These are phyloP conservation scores for Setaria italica DNA, from an alignment of 202 grass and related monocot genomes.

Conservation along the genomic window DNA sequence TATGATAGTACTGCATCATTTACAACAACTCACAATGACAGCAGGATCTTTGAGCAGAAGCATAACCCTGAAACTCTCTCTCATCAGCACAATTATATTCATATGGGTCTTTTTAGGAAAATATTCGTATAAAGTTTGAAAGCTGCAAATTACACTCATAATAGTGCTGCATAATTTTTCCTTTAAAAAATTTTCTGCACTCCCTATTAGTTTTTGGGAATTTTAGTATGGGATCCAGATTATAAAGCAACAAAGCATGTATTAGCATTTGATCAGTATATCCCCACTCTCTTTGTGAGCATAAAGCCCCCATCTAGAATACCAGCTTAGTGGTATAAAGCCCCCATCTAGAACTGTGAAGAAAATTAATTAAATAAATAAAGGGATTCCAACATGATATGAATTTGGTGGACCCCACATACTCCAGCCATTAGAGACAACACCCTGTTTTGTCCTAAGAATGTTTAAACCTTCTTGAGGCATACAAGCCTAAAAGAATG, in stretches of 20 bases:
- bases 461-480: conserved; percentile 73
- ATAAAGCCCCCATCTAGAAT: conserved; percentile 44
- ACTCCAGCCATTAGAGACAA: conserved; percentile 57
- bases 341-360: conserved; percentile 38
- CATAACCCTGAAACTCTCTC: neutral
- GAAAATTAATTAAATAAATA: conserved; percentile 24
- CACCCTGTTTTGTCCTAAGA: conserved; percentile 62
- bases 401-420: conserved; percentile 37
- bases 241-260: conserved; percentile 18
- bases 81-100: neutral
- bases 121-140: too few species aligned
- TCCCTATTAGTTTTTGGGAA: neutral
- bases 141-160: neutral
- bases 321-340: conserved; percentile 41
- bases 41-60: conserved; percentile 18
- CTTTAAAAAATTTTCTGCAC: neutral
- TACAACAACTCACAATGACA: conserved; percentile 16
- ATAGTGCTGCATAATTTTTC: neutral
- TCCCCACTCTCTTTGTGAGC: conserved; percentile 25
- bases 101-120: neutral
- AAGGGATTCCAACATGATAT: conserved; percentile 11
- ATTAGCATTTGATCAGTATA: neutral
- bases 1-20: conserved; percentile 39
- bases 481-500: conserved; percentile 54
- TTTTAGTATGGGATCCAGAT: neutral